Evolutionary conservation across 495 filamentous ascomycete genomes (phyloP).

Genomic region (Aspergillus wentii): DNA sequence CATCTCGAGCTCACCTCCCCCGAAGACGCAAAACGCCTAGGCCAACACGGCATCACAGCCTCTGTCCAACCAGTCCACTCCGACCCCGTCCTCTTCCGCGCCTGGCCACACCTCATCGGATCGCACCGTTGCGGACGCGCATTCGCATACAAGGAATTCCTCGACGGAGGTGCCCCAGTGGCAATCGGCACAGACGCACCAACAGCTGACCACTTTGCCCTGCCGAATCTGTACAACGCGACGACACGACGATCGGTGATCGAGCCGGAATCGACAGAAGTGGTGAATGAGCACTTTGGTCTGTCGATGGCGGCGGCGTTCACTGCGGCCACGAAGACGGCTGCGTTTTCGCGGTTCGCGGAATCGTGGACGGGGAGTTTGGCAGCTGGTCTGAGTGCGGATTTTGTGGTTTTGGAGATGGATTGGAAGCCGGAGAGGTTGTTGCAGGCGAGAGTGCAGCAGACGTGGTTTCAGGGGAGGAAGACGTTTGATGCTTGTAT

Average conservation of each 20-base stretch:
- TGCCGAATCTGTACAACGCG: conserved; percentile 51
- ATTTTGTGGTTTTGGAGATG: conserved; percentile 57
- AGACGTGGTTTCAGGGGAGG: conserved; percentile 53
- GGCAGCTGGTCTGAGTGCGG: conserved; percentile 41
- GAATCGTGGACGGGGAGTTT: conserved; percentile 48
- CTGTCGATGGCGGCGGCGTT: conserved; percentile 45
- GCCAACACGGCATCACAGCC: conserved; percentile 51
- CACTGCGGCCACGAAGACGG: conserved; percentile 46
- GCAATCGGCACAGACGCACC: conserved; percentile 56
- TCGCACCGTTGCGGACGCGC: conserved; percentile 45
- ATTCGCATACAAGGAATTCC: conserved; percentile 56
- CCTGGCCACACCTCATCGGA: conserved; percentile 52
- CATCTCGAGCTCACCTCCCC: conserved; percentile 53
- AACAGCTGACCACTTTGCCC: conserved; percentile 47
- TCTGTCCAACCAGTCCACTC: conserved; percentile 58
- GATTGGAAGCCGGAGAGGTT: conserved; percentile 47
- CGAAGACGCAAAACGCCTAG: conserved; percentile 49
- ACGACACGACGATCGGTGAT: conserved; percentile 49
- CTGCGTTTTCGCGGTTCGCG: conserved; percentile 52
- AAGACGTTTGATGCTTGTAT: conserved; percentile 20
- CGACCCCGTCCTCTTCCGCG: conserved; percentile 54
- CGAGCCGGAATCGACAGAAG: conserved; percentile 35
- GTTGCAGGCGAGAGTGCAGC: conserved; percentile 39
- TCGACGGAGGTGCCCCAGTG: conserved; percentile 45
- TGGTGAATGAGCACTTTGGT: conserved; percentile 48